Percentiles rank a stretch among this genome's conserved stretches.
These are phyloP conservation scores for Castanea crenata DNA, from an alignment of 306 rosid species.

Conservation along the genomic window DNA sequence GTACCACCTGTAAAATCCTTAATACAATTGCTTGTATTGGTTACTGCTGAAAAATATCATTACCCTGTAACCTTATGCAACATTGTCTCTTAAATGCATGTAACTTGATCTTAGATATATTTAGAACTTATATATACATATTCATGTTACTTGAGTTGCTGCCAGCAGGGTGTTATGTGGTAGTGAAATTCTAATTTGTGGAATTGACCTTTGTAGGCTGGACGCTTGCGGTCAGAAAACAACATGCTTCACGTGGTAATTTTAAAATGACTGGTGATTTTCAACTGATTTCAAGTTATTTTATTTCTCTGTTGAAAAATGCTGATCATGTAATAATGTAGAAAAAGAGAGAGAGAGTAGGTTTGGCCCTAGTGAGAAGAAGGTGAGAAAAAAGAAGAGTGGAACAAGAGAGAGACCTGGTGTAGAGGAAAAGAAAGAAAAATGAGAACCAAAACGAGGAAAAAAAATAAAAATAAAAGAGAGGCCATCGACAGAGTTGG, in stretches of 20 bases:
- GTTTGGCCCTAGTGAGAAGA: no score
- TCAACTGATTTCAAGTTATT: neutral
- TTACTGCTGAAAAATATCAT: neutral
- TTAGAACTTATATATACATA: neutral
- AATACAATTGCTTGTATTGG: neutral
- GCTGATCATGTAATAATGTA: neutral
- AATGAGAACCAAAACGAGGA: no score
- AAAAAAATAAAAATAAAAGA: no score
- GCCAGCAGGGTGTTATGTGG: slow-evolving; percentile 2
- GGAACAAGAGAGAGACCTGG: no score
- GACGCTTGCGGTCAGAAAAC: slow-evolving; percentile 58
- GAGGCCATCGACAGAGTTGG: no score
- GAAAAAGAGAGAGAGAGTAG: no score
- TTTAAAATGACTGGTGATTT: neutral
- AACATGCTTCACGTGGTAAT: slow-evolving; percentile 78
- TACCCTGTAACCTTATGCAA: neutral
- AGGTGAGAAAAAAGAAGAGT: no score
- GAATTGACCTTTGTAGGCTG: slow-evolving; percentile 49
- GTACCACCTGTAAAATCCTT: neutral
- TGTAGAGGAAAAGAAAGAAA: no score
- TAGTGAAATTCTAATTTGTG: slow-evolving; percentile 23
- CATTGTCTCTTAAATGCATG: neutral
- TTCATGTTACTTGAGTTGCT: neutral
- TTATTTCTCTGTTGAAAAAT: neutral
- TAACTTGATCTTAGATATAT: neutral